A percentile compares a stretch with the other conserved stretches of the same genome.
Evolutionary conservation across 148 eudicot species (phyloP).

Genomic region (Persicaria maculosa): DNA sequence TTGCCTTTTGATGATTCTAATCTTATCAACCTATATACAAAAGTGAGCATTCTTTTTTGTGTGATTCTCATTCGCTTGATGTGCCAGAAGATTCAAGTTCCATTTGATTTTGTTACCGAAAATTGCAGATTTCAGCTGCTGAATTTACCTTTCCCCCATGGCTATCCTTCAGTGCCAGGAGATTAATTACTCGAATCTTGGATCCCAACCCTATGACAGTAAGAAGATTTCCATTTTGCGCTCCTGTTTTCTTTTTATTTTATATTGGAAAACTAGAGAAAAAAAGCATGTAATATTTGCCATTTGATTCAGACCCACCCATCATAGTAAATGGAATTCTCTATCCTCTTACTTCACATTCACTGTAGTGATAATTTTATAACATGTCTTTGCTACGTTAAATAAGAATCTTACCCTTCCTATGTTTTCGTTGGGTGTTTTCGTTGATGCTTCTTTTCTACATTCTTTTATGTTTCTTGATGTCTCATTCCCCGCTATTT

Average conservation of each 20-base stretch:
- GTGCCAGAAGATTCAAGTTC: background rate
- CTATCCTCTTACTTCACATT: background rate
- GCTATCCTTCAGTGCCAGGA: constrained; percentile 81
- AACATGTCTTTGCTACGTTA: background rate
- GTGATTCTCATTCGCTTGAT: constrained; percentile 13
- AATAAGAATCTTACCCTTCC: background rate
- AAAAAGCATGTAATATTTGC: background rate
- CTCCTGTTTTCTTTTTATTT: background rate
- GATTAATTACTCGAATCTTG: constrained; percentile 66
- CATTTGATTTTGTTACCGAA: constrained; percentile 13
- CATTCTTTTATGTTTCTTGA: too few species aligned
- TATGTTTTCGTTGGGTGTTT: too few species aligned
- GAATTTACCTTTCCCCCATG: constrained; percentile 94
- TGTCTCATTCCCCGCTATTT: too few species aligned
- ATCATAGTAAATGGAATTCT: background rate
- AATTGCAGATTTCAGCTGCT: constrained; percentile 74
- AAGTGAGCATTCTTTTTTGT: constrained; percentile 51
- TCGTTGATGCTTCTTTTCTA: too few species aligned
- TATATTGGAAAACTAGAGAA: background rate
- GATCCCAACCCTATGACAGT: constrained; percentile 88
- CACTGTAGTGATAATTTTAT: background rate
- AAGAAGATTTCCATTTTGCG: constrained; percentile 11
- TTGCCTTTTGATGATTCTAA: constrained; percentile 98
- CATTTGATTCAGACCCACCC: background rate
- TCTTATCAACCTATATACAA: constrained; percentile 85